Evolutionary conservation across 805 yeast genomes (phyloP).

Genomic region (Cyberlindnera bimundalis): DNA sequence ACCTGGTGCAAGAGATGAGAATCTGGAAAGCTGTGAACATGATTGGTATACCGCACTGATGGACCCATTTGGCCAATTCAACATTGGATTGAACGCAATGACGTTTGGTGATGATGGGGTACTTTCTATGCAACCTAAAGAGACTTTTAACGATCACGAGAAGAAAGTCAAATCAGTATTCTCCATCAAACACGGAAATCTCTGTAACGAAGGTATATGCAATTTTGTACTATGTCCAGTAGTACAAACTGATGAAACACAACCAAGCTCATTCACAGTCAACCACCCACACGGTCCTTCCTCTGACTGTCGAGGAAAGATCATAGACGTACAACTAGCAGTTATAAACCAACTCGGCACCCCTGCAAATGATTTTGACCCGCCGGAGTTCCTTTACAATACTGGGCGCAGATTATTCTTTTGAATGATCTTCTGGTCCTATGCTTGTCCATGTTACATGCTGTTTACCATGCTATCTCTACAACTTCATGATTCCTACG

Average conservation of each 20-base stretch:
- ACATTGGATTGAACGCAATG: not conserved
- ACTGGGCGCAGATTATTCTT: conserved; percentile 13
- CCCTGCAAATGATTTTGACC: conserved; percentile 15
- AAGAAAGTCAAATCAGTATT: conserved; percentile 7
- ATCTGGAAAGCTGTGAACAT: not conserved
- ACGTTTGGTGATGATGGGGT: not conserved
- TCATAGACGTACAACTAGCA: conserved; percentile 10
- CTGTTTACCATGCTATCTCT: no score
- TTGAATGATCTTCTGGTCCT: no score
- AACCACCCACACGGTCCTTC: conserved; percentile 7
- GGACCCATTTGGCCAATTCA: conserved; percentile 3
- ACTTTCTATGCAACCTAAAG: not conserved
- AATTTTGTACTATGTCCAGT: conserved; percentile 16
- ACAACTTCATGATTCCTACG: no score
- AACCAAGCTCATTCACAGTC: conserved; percentile 8
- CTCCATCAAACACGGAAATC: conserved; percentile 21
- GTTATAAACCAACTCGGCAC: conserved; percentile 16
- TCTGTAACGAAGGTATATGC: conserved; percentile 9
- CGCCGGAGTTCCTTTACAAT: conserved; percentile 19
- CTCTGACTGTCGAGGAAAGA: conserved; percentile 5
- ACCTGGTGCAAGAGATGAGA: not conserved
- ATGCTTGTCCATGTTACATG: not conserved
- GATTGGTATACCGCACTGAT: conserved; percentile 2
- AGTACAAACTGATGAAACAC: not conserved
- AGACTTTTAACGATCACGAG: not conserved